Percentiles rank a stretch among this genome's conserved stretches.
Evolutionary conservation across 352 stramenopile species (phyloP).

Genomic region (Aphanomyces stellatus): DNA sequence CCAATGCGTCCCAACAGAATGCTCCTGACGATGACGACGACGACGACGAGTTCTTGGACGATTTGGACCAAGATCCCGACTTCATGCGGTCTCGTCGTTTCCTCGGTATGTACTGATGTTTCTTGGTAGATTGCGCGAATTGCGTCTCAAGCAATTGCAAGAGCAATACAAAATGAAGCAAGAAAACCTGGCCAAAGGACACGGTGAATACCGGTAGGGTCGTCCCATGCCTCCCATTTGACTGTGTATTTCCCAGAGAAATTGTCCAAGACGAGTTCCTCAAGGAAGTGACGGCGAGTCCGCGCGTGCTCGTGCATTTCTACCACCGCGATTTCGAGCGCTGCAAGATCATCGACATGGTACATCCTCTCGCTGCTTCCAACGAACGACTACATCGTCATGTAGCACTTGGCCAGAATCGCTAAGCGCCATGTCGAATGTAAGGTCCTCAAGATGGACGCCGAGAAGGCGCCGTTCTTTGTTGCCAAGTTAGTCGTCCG

Average conservation of each 20-base stretch:
- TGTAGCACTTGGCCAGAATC: conserved; percentile 46
- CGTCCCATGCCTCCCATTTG: neutral
- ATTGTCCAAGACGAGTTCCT: conserved; percentile 96
- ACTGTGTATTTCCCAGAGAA: conserved; percentile 35
- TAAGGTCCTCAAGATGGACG: conserved; percentile 94
- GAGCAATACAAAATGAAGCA: conserved; percentile 49
- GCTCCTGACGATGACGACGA: conserved; percentile 24
- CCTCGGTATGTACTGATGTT: neutral
- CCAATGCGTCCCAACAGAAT: neutral
- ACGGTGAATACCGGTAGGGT: conserved; percentile 54
- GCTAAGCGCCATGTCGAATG: conserved; percentile 74
- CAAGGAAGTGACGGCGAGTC: conserved; percentile 84
- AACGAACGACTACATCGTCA: neutral
- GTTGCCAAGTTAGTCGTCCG: conserved; percentile 90
- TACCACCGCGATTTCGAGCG: conserved; percentile 96
- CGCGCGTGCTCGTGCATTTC: conserved; percentile 88
- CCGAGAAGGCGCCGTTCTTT: conserved; percentile 92
- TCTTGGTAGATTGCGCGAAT: conserved; percentile 58
- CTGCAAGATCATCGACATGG: conserved; percentile 97
- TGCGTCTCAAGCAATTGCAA: conserved; percentile 67
- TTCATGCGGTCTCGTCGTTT: conserved; percentile 47
- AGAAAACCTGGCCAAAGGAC: conserved; percentile 50
- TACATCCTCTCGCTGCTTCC: neutral
- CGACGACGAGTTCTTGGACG: conserved; percentile 50
- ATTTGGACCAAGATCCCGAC: conserved; percentile 74